A percentile compares a stretch with the other conserved stretches of the same genome.
Conservation (phyloP, 1,139 yeast species). For the Debaryomycetaceae sp. region DNA sequence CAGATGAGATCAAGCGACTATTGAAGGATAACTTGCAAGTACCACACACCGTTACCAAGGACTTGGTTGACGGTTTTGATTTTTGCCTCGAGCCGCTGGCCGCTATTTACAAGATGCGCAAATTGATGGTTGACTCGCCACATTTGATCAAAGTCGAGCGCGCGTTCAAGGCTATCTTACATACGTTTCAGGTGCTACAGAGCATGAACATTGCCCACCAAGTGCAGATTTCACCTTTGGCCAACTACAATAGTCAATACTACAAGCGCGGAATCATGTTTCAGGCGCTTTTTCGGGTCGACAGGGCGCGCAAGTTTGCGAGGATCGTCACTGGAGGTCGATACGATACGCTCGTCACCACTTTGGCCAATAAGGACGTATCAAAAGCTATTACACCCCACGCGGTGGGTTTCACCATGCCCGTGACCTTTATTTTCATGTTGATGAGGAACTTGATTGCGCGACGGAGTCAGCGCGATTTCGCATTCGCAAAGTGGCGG, state of each 20-base stretch:
- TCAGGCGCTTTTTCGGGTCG: constrained; percentile 59
- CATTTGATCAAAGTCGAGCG: constrained; percentile 49
- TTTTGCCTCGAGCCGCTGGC: constrained; percentile 58
- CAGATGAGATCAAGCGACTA: constrained; percentile 53
- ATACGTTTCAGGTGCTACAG: constrained; percentile 43
- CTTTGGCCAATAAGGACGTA: constrained; percentile 38
- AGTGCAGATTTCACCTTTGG: constrained; percentile 51
- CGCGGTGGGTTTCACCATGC: constrained; percentile 78
- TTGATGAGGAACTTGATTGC: constrained; percentile 25
- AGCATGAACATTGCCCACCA: constrained; percentile 38
- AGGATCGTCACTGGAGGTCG: constrained; percentile 88
- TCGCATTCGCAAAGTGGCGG: constrained; percentile 13
- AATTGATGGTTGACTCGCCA: constrained; percentile 69
- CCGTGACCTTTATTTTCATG: constrained; percentile 31
- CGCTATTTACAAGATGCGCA: constrained; percentile 52
- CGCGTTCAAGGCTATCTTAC: constrained; percentile 47
- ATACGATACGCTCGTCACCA: constrained; percentile 60
- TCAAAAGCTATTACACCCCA: constrained; percentile 23
- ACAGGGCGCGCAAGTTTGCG: constrained; percentile 27
- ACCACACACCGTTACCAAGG: constrained; percentile 73
- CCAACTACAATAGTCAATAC: constrained; percentile 72
- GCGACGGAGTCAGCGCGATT: constrained; percentile 7
- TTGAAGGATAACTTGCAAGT: constrained; percentile 63
- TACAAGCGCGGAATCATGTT: constrained; percentile 80
- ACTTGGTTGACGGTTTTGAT: constrained; percentile 62